Evolutionary conservation across 2,329 filamentous ascomycete species (phyloP).

Genomic region (Fusarium ambrosium): DNA sequence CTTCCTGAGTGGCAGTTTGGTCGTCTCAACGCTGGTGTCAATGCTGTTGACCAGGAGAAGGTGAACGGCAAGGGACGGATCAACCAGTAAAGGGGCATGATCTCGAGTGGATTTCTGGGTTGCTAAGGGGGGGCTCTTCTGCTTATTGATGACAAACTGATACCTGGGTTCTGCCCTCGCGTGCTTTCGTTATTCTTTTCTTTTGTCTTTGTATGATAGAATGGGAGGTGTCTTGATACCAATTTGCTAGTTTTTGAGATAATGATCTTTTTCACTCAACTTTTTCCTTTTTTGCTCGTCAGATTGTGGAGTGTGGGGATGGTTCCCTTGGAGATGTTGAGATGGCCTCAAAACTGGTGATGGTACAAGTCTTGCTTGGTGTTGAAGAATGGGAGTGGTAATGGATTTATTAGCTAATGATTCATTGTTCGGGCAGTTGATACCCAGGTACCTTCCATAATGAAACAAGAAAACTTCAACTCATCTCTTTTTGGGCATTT

Average conservation of each 20-base stretch:
- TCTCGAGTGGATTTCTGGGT: background rate
- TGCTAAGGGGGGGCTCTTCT: background rate
- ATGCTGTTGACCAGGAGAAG: constrained; percentile 50
- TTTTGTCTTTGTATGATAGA: background rate
- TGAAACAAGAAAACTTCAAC: background rate
- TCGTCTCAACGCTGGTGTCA: constrained; percentile 53
- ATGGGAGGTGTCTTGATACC: background rate
- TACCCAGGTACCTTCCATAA: background rate
- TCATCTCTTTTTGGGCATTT: background rate
- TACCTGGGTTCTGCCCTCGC: background rate
- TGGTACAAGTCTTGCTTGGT: background rate
- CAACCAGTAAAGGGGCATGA: background rate
- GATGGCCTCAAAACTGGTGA: background rate
- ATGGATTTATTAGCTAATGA: background rate
- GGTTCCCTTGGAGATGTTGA: background rate
- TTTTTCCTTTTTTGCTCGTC: background rate
- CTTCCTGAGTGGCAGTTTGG: constrained; percentile 83
- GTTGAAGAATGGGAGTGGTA: background rate
- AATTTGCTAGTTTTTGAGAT: background rate
- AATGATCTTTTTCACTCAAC: background rate
- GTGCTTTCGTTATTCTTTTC: background rate
- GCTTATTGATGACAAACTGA: background rate
- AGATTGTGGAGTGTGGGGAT: background rate
- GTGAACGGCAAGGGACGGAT: constrained; percentile 36
- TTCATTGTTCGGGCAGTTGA: background rate